phyloP scores from a whole-genome alignment of 208 protist genomes.

The Trypanosoma mega region DNA sequence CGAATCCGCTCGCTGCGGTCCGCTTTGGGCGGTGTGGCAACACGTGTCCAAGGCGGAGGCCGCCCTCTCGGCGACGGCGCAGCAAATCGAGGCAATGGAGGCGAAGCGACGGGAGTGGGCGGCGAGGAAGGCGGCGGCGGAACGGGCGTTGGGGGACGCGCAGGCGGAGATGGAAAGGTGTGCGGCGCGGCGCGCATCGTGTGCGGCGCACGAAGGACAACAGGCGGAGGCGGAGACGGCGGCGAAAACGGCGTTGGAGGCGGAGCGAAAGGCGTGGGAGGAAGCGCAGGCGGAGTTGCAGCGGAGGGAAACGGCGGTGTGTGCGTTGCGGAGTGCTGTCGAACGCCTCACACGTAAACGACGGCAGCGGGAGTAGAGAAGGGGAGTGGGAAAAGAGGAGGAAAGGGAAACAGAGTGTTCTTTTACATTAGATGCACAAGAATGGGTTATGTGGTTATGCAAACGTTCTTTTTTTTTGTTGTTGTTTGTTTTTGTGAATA shows the following conservation, averaged over 20 bases:
- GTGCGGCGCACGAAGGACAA: constrained; percentile 16
- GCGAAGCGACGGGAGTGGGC: constrained; percentile 1
- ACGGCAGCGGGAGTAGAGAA: constrained; percentile 12
- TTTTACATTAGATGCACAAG: too few species aligned
- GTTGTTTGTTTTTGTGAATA: too few species aligned
- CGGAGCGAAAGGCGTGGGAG: constrained; percentile 31
- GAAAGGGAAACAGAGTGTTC: too few species aligned
- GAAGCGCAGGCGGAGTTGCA: constrained; percentile 31
- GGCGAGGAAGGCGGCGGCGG: constrained; percentile 6
- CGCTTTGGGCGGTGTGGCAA: constrained; percentile 26
- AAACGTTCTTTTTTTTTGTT: too few species aligned
- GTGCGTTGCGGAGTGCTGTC: constrained; percentile 45
- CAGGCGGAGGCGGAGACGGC: constrained; percentile 48
- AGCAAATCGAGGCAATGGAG: constrained; percentile 19
- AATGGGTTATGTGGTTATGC: too few species aligned
- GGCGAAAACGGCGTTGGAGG: constrained; percentile 29
- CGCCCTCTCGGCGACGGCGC: constrained; percentile 9
- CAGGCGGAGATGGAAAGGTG: constrained; percentile 21
- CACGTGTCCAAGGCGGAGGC: constrained; percentile 22
- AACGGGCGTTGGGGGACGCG: background rate
- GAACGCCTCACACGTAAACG: constrained; percentile 22
- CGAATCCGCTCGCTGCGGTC: constrained; percentile 24
- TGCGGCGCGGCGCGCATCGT: constrained; percentile 8
- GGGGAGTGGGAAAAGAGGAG: background rate
- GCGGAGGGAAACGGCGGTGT: constrained; percentile 31